These are phyloP conservation scores for Suhomyces bokatorum DNA, from an alignment of 1,139 yeast species.

Conservation along the genomic window DNA sequence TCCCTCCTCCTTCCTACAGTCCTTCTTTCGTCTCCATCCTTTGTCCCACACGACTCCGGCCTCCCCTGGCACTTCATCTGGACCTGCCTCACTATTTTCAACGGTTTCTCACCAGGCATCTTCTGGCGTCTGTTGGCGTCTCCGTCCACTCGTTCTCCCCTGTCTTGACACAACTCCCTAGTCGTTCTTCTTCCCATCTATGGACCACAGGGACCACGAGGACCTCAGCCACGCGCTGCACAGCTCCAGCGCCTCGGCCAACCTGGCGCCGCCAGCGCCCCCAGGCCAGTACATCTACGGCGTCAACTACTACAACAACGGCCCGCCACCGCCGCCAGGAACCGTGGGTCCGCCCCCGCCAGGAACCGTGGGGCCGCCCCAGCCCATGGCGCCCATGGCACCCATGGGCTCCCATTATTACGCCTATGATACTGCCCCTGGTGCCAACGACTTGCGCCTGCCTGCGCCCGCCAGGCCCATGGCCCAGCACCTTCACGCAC, in stretches of 20 bases:
- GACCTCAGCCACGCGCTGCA: conserved; percentile 4
- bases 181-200: background rate
- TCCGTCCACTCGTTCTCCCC: background rate
- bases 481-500: background rate
- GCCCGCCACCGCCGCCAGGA: background rate
- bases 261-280: background rate
- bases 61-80: background rate
- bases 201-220: conserved; percentile 3
- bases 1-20: too few species aligned
- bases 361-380: background rate
- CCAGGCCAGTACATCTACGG: conserved; percentile 7
- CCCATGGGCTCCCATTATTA: conserved; percentile 2
- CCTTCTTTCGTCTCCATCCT: too few species aligned
- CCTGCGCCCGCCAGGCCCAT: too few species aligned
- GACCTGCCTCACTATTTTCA: background rate
- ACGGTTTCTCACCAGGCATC: too few species aligned
- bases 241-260: conserved; percentile 3
- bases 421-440: background rate
- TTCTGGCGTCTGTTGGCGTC: background rate
- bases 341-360: too few species aligned
- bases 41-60: too few species aligned
- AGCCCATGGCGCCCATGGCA: background rate
- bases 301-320: conserved; percentile 5
- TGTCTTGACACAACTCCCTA: background rate
- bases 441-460: background rate